Evolutionary conservation across 2,329 filamentous ascomycete genomes (phyloP), one percentile per base, ranked within the genome.

Genomic region (Ambrosiella beaveri): DNA sequence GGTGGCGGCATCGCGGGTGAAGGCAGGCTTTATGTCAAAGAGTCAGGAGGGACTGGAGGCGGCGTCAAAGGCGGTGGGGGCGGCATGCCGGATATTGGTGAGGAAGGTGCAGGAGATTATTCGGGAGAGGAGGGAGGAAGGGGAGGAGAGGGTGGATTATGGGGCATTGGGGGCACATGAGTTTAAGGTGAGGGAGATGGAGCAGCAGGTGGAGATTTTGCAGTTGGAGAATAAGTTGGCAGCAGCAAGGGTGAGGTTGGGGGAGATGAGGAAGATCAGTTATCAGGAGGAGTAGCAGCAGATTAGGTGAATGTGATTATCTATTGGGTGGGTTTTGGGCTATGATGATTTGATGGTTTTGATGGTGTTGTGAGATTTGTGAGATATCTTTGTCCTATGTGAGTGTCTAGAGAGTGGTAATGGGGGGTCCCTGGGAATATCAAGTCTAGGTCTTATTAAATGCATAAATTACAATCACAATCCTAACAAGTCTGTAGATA

Each of bases 101-200:
- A 79, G 89, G 64, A 93, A 97, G 71, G 93, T 98, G 37, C 93
- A 97, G 74, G 81, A 77, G 65, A 91, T 98, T 73, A 97, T 98
- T 70, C 85, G 86, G 68, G 85, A 94, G 71, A 83, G 88, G 66
- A 83, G 87, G 68, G 35, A 36, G 7, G 78, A 80, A 64, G 88
- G 88, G 49, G 88, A 91, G 40, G 89, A 95, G 57, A 75, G 79
- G 55, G 82, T 94, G 19, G 93, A 98, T 70, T 98, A 97, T 71
- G 76, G 79, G 49, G 87, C 89, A 73, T 74, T 98, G 52, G 90
- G 87, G 62, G 82, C 85, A 38, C 91, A 96, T 71, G 93, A 98
- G 73, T 97, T 98, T 77, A 98, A 98, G 78, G 89, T 96, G 56
- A 80, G 85, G 65, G 90, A 98, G 74, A 98, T 98, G 93, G 93